A percentile compares a stretch with the other conserved stretches of the same genome.
Conservation (phyloP, 352 stramenopile genomes). For the Globisporangium echinulatum region DNA sequence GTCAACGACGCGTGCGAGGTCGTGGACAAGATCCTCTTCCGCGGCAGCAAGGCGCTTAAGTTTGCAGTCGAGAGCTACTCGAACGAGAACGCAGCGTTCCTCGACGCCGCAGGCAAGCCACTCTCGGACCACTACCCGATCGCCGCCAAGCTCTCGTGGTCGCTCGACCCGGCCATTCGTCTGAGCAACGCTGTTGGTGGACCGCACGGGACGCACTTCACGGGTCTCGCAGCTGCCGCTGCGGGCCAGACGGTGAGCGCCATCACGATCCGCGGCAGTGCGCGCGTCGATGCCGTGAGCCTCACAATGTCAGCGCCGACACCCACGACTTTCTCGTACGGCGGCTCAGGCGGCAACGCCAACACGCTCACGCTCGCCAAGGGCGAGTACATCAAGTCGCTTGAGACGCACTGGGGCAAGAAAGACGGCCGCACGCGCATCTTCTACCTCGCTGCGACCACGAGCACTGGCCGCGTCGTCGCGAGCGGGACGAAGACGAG, state of each 20-base stretch:
- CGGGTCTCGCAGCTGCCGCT: slow-evolving; percentile 21
- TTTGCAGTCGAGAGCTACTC: slow-evolving; percentile 34
- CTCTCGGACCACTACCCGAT: slow-evolving; percentile 51
- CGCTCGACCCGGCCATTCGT: slow-evolving; percentile 18
- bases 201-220: slow-evolving; percentile 33
- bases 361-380: slow-evolving; percentile 27
- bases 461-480: slow-evolving; percentile 24
- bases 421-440: slow-evolving; percentile 28
- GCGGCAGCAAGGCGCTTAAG: slow-evolving; percentile 37
- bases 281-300: slow-evolving; percentile 34
- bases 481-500: slow-evolving; percentile 25
- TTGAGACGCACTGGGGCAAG: slow-evolving; percentile 44
- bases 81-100: slow-evolving; percentile 37
- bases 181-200: slow-evolving; percentile 32
- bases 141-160: slow-evolving; percentile 33
- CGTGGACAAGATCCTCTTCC: slow-evolving; percentile 60
- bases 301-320: slow-evolving; percentile 18
- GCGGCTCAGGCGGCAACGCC: slow-evolving; percentile 26
- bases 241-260: slow-evolving; percentile 21
- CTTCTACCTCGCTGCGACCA: slow-evolving; percentile 40
- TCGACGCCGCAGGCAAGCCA: slow-evolving; percentile 21
- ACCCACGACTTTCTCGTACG: slow-evolving; percentile 23
- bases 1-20: slow-evolving; percentile 42
- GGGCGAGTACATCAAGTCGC: slow-evolving; percentile 35
- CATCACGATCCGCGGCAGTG: slow-evolving; percentile 23